These are phyloP conservation scores for Adiantum capillusveneris DNA, from an alignment of 75 land plant genomes.

Conservation along the genomic window DNA sequence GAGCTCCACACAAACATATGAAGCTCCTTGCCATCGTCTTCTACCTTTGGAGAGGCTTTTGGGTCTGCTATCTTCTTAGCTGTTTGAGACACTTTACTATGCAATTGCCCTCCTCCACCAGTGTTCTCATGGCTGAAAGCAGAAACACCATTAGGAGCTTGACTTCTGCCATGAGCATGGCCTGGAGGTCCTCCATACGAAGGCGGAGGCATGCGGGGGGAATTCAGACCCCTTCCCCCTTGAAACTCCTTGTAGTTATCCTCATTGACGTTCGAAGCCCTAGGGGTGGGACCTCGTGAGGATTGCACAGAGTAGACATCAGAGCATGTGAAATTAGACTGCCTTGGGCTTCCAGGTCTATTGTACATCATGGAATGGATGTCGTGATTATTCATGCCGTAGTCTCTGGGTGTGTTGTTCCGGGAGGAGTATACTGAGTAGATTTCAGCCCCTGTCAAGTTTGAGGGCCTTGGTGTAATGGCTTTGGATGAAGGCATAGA, in stretches of 20 bases:
- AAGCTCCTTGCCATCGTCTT: constrained; percentile 68
- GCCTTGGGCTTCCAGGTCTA: constrained; percentile 59
- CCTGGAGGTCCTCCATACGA: constrained; percentile 2
- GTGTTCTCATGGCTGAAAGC: constrained; percentile 30
- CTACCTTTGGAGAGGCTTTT: constrained; percentile 46
- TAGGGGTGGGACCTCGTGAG: constrained; percentile 84
- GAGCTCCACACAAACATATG: constrained; percentile 99
- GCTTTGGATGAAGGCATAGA: constrained; percentile 29
- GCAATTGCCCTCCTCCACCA: no score
- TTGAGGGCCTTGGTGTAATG: constrained; percentile 69
- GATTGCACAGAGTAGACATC: constrained; percentile 94
- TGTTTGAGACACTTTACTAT: constrained; percentile 10
- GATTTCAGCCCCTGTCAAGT: constrained; percentile 86
- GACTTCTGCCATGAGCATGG: constrained; percentile 14
- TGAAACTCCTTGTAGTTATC: constrained; percentile 53
- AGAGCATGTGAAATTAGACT: constrained; percentile 70
- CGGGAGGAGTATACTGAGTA: constrained; percentile 43
- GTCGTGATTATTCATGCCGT: constrained; percentile 38
- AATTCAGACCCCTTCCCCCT: constrained; percentile 29
- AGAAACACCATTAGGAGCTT: constrained; percentile 30
- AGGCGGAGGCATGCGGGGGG: constrained; percentile 28
- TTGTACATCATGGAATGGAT: constrained; percentile 36
- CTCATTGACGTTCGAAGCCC: constrained; percentile 87
- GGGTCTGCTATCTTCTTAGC: constrained; percentile 12
- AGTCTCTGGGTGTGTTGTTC: constrained; percentile 41